phyloP scores from a whole-genome alignment of 176 grass and related monocot species.

The Zea mays region DNA sequence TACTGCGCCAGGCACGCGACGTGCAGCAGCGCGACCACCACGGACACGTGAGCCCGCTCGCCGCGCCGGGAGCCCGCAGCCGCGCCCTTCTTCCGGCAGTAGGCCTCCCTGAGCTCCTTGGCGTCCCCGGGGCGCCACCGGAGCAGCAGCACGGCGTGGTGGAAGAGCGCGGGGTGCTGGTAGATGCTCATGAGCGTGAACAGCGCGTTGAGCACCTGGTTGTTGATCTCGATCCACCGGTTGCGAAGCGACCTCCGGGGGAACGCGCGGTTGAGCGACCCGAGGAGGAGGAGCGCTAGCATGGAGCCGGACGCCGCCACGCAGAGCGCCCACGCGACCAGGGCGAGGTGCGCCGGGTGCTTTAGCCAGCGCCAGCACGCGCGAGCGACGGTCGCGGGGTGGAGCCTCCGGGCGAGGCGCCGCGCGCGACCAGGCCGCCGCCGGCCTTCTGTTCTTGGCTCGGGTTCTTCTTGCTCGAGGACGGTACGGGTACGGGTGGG shows the following conservation, averaged over 20 bases:
- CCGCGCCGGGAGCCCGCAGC: background rate
- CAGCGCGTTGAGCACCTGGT: constrained; percentile 73
- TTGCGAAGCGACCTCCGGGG: constrained; percentile 39
- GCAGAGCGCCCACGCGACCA: constrained; percentile 63
- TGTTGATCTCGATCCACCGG: constrained; percentile 70
- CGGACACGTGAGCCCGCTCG: constrained; percentile 59
- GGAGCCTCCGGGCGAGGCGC: constrained; percentile 41
- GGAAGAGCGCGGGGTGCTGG: constrained; percentile 61
- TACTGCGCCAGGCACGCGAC: constrained; percentile 63
- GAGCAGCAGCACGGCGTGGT: constrained; percentile 53
- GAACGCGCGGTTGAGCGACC: constrained; percentile 47
- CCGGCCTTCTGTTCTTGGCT: background rate
- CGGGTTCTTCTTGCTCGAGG: background rate
- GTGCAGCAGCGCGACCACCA: constrained; percentile 57
- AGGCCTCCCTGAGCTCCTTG: constrained; percentile 49
- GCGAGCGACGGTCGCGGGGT: constrained; percentile 34
- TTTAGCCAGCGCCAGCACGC: constrained; percentile 52
- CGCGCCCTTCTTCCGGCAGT: constrained; percentile 55
- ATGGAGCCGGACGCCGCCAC: constrained; percentile 55
- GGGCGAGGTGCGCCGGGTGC: constrained; percentile 58
- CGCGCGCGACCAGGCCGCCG: background rate
- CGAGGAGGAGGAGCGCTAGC: constrained; percentile 62
- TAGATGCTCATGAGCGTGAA: constrained; percentile 83
- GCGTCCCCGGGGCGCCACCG: constrained; percentile 52
- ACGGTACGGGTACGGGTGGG: no score